Base-by-base conservation (phyloP, 1,284 basidiomycete species). In the Puccinia triticina region DNA sequence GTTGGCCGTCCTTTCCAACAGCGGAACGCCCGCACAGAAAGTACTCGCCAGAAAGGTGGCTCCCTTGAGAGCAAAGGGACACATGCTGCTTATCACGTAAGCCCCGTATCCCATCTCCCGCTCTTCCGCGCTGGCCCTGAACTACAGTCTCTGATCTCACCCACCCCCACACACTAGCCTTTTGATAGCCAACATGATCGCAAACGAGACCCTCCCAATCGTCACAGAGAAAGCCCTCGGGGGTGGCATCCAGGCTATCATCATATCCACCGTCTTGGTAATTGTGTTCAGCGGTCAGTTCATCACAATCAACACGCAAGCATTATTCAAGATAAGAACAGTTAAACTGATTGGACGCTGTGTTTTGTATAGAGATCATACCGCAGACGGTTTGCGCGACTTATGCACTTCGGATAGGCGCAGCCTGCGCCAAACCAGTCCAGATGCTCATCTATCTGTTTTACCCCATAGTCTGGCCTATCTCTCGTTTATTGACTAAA, bases 341-440 rank as follows among this genome's bases (percentile, higher is more conserved):
- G 53, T 4, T 57, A 1, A 61, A 61, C 75, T 64, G 26, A 77
- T 16, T 29, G 48, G 23, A 59, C 14, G 32, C 37, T 32, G 78
- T 92, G 92, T 93, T 84, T 93, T 93, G 84, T 94, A 94, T 93
- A 72, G 95, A 97, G 88, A 93, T 98, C 84, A 97, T 97, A 83
- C 95, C 95, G 0, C 89, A 90, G 84, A 88, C 88, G 37, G 88
- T 89, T 40, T 88, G 87, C 79, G 85, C 87, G 14, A 85, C 87
- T 12, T 88, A 87, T 83, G 87, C 87, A 8, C 84, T 88, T 29
- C 84, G 83, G 21, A 85, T 88, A 66, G 86, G 86, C 61, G 87
- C 87, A 40, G 84, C 84, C 72, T 86, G 87, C 82, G 87, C 86
- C 3, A 77, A 84, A 46, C 85, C 86, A 21, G 86, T 86, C 14